These are phyloP conservation scores for Claviceps pazoutovae DNA, from an alignment of 2,329 filamentous ascomycete species.

Conservation along the genomic window DNA sequence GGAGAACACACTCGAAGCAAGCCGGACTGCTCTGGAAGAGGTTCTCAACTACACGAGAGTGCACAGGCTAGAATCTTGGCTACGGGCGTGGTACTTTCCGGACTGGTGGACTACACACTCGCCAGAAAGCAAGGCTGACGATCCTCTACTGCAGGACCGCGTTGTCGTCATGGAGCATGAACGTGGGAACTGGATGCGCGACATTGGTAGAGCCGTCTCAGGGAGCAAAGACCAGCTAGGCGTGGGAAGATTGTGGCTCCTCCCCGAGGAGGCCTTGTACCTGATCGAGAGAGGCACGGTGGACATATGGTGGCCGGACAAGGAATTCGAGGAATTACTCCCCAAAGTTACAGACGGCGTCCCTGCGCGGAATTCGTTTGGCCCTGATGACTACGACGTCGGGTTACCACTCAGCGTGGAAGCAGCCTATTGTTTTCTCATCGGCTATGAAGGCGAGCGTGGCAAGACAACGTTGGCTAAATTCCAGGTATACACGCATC, in stretches of 20 bases:
- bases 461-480: constrained; percentile 57
- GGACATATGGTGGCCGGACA: constrained; percentile 70
- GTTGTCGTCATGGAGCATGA: constrained; percentile 57
- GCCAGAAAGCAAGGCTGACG: constrained; percentile 11
- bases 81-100: constrained; percentile 62
- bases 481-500: constrained; percentile 75
- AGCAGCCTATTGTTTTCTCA: constrained; percentile 73
- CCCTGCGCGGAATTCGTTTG: constrained; percentile 9
- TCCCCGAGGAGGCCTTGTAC: constrained; percentile 86
- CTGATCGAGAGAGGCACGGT: constrained; percentile 76
- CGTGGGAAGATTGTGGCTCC: constrained; percentile 59
- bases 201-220: constrained; percentile 55
- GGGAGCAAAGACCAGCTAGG: constrained; percentile 40
- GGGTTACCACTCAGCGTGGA: constrained; percentile 82
- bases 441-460: constrained; percentile 52
- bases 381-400: constrained; percentile 34
- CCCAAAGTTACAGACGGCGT: constrained; percentile 18
- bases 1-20: constrained; percentile 62
- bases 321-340: constrained; percentile 34
- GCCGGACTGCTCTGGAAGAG: constrained; percentile 76
- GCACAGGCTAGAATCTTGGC: constrained; percentile 52
- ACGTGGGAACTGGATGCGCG: constrained; percentile 58
- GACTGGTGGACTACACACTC: constrained; percentile 31
- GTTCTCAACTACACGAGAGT: constrained; percentile 65
- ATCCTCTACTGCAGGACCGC: constrained; percentile 25